Conservation (phyloP, 306 rosid species). For the Calophaca sinica region DNA sequence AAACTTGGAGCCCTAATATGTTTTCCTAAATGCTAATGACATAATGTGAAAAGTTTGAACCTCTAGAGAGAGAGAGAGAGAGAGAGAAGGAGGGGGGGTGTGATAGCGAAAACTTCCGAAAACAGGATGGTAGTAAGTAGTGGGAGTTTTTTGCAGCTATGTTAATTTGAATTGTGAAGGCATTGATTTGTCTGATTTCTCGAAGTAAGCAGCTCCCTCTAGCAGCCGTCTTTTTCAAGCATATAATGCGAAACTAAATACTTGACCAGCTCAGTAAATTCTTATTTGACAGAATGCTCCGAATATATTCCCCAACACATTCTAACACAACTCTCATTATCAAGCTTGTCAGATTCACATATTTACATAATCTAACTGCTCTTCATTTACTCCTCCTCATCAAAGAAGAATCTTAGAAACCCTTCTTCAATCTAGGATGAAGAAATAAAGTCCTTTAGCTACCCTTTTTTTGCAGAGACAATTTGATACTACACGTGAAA, state of each 20-base stretch:
- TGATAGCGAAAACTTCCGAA: conserved; percentile 43
- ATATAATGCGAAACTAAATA: conserved; percentile 46
- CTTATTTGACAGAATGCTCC: conserved; percentile 17
- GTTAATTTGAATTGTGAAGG: conserved; percentile 16
- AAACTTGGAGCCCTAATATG: conserved; percentile 32
- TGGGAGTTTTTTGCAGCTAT: conserved; percentile 38
- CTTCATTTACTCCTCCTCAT: conserved; percentile 34
- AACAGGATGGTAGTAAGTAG: conserved; percentile 36
- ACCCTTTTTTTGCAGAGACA: conserved; percentile 27
- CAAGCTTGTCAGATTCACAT: conserved; percentile 48
- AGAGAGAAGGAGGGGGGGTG: not conserved
- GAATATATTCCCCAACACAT: conserved; percentile 45
- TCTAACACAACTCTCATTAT: conserved; percentile 44
- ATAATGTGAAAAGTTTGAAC: not conserved
- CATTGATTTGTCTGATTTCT: conserved; percentile 50
- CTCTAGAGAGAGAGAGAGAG: not conserved
- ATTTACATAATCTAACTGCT: conserved; percentile 25
- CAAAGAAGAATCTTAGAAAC: conserved; percentile 22
- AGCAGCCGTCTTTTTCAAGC: conserved; percentile 44
- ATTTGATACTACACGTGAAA: conserved; percentile 7
- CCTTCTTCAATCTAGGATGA: conserved; percentile 27
- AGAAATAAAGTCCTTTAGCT: conserved; percentile 37
- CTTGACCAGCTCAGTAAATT: conserved; percentile 38
- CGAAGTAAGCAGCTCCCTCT: conserved; percentile 46
- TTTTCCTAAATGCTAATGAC: not conserved